Evolutionary conservation across 2,329 filamentous ascomycete genomes (phyloP).

Genomic region (Fusarium sp.): DNA sequence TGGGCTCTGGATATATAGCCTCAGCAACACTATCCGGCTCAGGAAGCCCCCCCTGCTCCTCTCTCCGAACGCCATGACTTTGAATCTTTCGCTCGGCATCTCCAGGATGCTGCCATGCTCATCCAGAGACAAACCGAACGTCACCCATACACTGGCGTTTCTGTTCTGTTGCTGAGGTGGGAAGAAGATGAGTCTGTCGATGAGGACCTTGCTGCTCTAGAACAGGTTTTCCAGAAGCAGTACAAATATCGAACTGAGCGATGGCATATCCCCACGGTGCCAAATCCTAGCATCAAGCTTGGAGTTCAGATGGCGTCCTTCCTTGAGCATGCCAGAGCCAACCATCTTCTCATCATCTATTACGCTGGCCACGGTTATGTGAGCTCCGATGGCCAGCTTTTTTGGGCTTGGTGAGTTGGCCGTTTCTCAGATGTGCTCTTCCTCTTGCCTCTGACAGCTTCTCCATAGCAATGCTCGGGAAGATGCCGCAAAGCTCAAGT

Average conservation of each 20-base stretch:
- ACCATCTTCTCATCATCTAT: constrained; percentile 71
- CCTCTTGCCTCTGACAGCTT: constrained; percentile 48
- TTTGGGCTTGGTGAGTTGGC: constrained; percentile 70
- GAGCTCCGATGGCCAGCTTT: constrained; percentile 67
- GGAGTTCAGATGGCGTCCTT: constrained; percentile 68
- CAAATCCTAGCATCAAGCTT: constrained; percentile 69
- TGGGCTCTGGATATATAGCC: constrained; percentile 36
- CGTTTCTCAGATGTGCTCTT: constrained; percentile 28
- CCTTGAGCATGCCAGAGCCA: constrained; percentile 64
- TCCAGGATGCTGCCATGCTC: constrained; percentile 74
- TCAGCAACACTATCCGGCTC: constrained; percentile 49
- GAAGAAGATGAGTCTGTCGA: constrained; percentile 66
- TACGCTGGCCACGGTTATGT: constrained; percentile 70
- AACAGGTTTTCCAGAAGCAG: constrained; percentile 65
- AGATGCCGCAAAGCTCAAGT: constrained; percentile 69
- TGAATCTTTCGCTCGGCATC: constrained; percentile 71
- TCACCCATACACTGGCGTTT: constrained; percentile 65
- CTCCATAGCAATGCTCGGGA: constrained; percentile 62
- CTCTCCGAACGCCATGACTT: constrained; percentile 66
- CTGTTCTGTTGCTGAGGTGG: constrained; percentile 69
- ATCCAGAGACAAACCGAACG: constrained; percentile 70
- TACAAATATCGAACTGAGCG: constrained; percentile 69
- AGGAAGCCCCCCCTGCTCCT: constrained; percentile 52
- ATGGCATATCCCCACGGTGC: constrained; percentile 68
- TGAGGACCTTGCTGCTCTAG: constrained; percentile 62